These are phyloP conservation scores for Leishmania arabica DNA, from an alignment of 208 protist species.

Conservation along the genomic window DNA sequence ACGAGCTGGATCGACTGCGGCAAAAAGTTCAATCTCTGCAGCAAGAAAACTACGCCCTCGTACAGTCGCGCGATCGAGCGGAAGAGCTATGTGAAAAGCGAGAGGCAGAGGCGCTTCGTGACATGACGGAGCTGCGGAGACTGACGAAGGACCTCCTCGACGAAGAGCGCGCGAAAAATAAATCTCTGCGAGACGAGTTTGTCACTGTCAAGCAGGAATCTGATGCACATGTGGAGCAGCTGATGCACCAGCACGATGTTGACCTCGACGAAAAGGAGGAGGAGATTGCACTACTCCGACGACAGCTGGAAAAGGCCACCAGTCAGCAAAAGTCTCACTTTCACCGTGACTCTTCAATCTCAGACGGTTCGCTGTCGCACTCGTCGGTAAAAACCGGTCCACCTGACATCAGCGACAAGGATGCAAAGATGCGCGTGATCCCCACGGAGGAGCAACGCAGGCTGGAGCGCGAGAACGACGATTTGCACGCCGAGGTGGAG, in stretches of 20 bases:
- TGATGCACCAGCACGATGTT: conserved; percentile 48
- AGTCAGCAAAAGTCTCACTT: conserved; percentile 33
- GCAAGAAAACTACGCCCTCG: conserved; percentile 60
- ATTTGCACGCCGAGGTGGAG: conserved; percentile 63
- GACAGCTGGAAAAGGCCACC: conserved; percentile 46
- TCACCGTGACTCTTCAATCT: conserved; percentile 25
- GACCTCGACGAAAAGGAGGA: conserved; percentile 46
- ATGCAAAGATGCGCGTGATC: conserved; percentile 3
- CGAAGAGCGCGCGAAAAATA: conserved; percentile 54
- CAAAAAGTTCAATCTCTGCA: conserved; percentile 60
- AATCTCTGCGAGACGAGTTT: conserved; percentile 47
- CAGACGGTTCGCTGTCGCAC: conserved; percentile 9
- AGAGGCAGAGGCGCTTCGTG: conserved; percentile 70
- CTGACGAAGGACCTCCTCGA: conserved; percentile 63
- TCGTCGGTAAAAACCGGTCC: background rate
- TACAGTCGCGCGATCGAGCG: conserved; percentile 67
- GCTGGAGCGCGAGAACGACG: conserved; percentile 79
- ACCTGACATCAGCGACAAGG: background rate
- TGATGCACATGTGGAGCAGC: conserved; percentile 51
- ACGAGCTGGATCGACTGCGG: conserved; percentile 53
- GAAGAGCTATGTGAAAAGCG: conserved; percentile 78
- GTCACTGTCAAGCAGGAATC: conserved; percentile 36
- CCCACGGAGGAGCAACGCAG: conserved; percentile 27
- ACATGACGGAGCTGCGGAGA: conserved; percentile 73
- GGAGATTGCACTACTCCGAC: conserved; percentile 42